Evolutionary conservation across 129 eudicot species (phyloP), one percentile per base, ranked within the genome.

Genomic region (Ambrosia trifida): DNA sequence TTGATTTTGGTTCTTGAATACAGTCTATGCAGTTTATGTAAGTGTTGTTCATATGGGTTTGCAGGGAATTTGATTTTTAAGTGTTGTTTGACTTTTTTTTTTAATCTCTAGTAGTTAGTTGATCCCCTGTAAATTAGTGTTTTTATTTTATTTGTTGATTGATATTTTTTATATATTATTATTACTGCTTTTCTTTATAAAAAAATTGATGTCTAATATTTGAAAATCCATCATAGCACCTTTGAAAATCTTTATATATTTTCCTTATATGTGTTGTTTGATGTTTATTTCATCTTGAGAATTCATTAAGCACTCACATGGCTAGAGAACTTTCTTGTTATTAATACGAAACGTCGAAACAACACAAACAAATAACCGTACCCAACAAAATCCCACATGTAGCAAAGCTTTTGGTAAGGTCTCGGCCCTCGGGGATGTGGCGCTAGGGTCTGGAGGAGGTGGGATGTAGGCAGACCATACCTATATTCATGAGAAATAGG

Each of bases 21-120:
- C 28, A 36, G 8, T 69, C n/a, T 45, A 14, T 69, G 16, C 11
- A 4, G 38, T n/a, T 60, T 61, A 47, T 69, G 17, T 51, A 24
- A 46, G 46, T 11, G 35, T 58, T 10, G 11, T 66, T 46, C 65
- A 59, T 59, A 24, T 77, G 41, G 31, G 69, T 38, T 45, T 58
- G 16, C 16, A 19, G 31, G 54, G 62, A 69, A n/a, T 70, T 30
- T 38, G 60, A 51, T 19, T 28, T 60, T 28, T 31, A 49, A 13
- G 32, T 69, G 46, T 33, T 17, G 70, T 40, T 61, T 77, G 81
- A 69, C 65, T 68, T 70, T 59, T n/a, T 68, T 70, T 59, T n/a
- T 38, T 47, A 5, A 11, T 49, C 72, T 49, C n/a, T 14, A 59
- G 70, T 5, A 68, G 36, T 69, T 38, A 24, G 65, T 38, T 5